Evolutionary conservation across 2,329 filamentous ascomycete species (phyloP), one percentile per base, ranked within the genome.

Genomic region (Cladosporium sp.): DNA sequence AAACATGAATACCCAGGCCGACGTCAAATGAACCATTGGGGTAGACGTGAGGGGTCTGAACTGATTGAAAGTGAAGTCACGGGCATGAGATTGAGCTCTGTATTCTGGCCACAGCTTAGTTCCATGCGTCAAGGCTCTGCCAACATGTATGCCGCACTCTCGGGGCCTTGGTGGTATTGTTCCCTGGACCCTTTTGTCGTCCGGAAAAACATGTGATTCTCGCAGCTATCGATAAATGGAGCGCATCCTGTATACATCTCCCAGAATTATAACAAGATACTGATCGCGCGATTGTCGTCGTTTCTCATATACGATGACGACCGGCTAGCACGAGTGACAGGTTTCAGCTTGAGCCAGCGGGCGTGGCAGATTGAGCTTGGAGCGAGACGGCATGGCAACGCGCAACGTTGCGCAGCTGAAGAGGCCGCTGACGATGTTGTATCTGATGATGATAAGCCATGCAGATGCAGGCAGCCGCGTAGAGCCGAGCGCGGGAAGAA

Each of bases 271-370:
- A n/a, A n/a, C n/a, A n/a, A n/a, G n/a, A n/a, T 30, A 30, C 5
- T 9, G 28, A 30, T 9, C 5, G 37, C 12, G n/a, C 12, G 12
- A 14, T 15, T 40, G 38, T 11, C 15, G 38, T 19, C 38, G 17
- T 40, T 40, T 40, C 38, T 40, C 15, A 36, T 20, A 36, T 14
- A 50, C 17, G 11, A 20, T 50, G 43, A 47, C 43, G 43, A 34
- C 9, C 25, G 43, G 30, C 6, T 17, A n/a, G 28, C n/a, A 36
- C 9, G 12, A n/a, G 25, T 34, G 30, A 19, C 38, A 37, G n/a
- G 52, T 55, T 43, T 55, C 52, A 45, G 30, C 39, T 34, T 36
- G 52, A 55, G 30, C 40, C 52, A 12, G n/a, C 40, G 52, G 52
- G n/a, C 40, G 52, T 36, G 40, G 40, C 52, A 55, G 52, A 55